Percentiles rank a stretch among this genome's conserved stretches.
phyloP scores from a whole-genome alignment of 148 eudicot species.

The Amaranthus hypochondriacus region DNA sequence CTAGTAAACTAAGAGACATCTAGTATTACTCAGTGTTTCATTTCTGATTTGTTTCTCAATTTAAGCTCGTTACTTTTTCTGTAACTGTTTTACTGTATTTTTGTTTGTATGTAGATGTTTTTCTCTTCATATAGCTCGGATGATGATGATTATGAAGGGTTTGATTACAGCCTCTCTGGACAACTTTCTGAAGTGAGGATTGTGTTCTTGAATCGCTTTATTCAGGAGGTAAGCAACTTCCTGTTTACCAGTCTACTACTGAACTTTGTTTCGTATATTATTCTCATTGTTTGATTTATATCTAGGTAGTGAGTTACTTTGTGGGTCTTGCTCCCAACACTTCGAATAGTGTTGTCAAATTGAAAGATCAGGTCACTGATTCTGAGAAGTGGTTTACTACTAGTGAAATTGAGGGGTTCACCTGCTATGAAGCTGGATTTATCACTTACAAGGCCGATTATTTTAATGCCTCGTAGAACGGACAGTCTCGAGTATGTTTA shows the following conservation, averaged over 20 bases:
- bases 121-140: constrained; percentile 64
- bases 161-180: constrained; percentile 78
- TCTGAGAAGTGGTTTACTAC: constrained; percentile 80
- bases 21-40: neutral
- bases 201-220: constrained; percentile 84
- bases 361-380: constrained; percentile 75
- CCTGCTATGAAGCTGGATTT: constrained; percentile 89
- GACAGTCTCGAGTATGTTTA: constrained; percentile 74
- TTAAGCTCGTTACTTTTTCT: constrained; percentile 1
- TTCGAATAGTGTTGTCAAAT: constrained; percentile 56
- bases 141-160: constrained; percentile 92
- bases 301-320: constrained; percentile 75
- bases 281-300: constrained; percentile 17
- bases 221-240: constrained; percentile 67
- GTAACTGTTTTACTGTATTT: neutral
- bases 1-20: neutral
- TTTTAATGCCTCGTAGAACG: constrained; percentile 87
- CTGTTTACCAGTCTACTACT: neutral
- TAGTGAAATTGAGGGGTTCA: constrained; percentile 90
- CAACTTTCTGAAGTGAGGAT: constrained; percentile 93
- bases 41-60: neutral
- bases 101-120: constrained; percentile 47
- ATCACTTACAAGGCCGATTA: constrained; percentile 84
- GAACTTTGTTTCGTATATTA: constrained; percentile 7
- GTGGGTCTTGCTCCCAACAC: constrained; percentile 80